Conservation (phyloP, 768 basidiomycete genomes). For the Multifurca ochricompacta region DNA sequence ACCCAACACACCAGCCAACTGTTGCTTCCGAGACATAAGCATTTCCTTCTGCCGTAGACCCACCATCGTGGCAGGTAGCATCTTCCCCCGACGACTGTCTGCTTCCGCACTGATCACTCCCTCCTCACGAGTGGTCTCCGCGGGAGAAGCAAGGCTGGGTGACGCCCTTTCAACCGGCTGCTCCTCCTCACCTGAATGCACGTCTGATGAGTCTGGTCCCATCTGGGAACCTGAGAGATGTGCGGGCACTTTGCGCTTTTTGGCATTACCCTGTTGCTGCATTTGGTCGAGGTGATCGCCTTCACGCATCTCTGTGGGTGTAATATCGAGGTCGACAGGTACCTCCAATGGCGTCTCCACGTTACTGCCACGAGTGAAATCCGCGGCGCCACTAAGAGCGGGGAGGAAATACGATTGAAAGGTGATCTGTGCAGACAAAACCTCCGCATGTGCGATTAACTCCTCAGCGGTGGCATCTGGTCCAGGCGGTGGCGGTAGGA, state of each 20-base stretch:
- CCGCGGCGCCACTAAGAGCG: conserved; percentile 42
- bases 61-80: conserved; percentile 54
- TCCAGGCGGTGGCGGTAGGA: conserved; percentile 29
- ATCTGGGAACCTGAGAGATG: conserved; percentile 39
- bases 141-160: conserved; percentile 19
- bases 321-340: conserved; percentile 24
- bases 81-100: conserved; percentile 34
- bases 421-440: conserved; percentile 50
- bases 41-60: conserved; percentile 72
- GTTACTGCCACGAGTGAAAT: conserved; percentile 29
- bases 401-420: conserved; percentile 60
- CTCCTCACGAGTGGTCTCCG: not conserved
- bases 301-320: conserved; percentile 41
- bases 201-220: conserved; percentile 37
- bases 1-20: conserved; percentile 63
- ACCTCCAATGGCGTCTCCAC: conserved; percentile 16
- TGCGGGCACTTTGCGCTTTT: conserved; percentile 81
- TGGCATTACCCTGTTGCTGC: conserved; percentile 74
- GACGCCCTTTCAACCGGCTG: conserved; percentile 30
- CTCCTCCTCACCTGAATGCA: conserved; percentile 36
- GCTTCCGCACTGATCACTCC: not conserved
- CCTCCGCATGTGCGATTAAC: conserved; percentile 49
- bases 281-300: conserved; percentile 63
- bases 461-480: conserved; percentile 48
- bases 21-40: conserved; percentile 58